A percentile compares a stretch with the other conserved stretches of the same genome.
Conservation (phyloP, 345 rosid genomes). For the Corymbia maculata region DNA sequence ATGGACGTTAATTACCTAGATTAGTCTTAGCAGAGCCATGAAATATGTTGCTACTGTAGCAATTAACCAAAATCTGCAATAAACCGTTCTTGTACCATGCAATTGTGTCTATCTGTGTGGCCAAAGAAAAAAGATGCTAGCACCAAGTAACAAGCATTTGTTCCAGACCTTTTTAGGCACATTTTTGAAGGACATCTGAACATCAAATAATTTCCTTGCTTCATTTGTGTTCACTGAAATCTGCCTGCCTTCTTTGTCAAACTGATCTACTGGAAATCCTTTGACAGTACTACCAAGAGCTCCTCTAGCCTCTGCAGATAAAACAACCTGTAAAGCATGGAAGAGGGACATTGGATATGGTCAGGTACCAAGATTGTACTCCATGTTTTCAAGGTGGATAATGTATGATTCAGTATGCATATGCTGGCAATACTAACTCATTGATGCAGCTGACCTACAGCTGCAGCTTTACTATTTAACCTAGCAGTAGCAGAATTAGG, state of each 20-base stretch:
- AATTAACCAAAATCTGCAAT: background rate
- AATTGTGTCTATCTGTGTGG: background rate
- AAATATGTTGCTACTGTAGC: background rate
- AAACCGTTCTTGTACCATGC: background rate
- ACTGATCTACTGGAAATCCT: slow-evolving; percentile 91
- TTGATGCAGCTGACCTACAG: slow-evolving; percentile 91
- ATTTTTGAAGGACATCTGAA: slow-evolving; percentile 92
- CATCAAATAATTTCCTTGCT: slow-evolving; percentile 90
- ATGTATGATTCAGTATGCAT: background rate
- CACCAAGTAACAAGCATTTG: background rate
- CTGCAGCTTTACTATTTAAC: slow-evolving; percentile 38
- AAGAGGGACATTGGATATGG: background rate
- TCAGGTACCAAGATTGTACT: background rate
- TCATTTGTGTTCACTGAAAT: slow-evolving; percentile 94
- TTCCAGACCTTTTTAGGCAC: slow-evolving; percentile 80
- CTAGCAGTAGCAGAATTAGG: slow-evolving; percentile 71
- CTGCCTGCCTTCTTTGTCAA: slow-evolving; percentile 97
- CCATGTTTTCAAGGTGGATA: background rate
- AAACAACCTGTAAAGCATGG: slow-evolving; percentile 60
- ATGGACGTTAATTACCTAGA: background rate
- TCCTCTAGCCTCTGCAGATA: slow-evolving; percentile 96
- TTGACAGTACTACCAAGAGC: slow-evolving; percentile 98
- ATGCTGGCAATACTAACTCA: slow-evolving; percentile 49
- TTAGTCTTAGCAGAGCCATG: background rate
- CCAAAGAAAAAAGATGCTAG: background rate